Conservation (phyloP, 345 rosid species). For the Aquilaria yunnanensis region DNA sequence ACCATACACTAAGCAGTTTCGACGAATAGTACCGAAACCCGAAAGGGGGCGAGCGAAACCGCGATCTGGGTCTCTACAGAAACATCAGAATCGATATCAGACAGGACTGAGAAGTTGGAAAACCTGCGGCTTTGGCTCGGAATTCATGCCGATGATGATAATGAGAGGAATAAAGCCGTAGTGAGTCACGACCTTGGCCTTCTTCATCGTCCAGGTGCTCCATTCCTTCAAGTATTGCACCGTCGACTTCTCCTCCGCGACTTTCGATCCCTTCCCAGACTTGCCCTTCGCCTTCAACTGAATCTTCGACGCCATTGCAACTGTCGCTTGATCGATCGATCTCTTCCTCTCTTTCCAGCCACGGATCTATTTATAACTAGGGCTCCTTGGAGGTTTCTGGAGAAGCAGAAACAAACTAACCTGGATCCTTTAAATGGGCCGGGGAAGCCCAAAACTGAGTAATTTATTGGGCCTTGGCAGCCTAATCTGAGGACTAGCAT, state of each 20-base stretch:
- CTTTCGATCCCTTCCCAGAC: constrained; percentile 40
- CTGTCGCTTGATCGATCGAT: too few relatives aligned
- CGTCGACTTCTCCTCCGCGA: constrained; percentile 36
- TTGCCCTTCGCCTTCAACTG: constrained; percentile 46
- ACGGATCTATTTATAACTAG: too few relatives aligned
- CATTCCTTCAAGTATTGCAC: constrained; percentile 65
- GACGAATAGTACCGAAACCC: constrained; percentile 24
- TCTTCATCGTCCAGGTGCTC: constrained; percentile 84
- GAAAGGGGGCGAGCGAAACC: constrained; percentile 10
- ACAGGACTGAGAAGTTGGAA: constrained; percentile 89
- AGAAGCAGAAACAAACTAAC: too few relatives aligned
- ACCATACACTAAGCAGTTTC: constrained; percentile 19
- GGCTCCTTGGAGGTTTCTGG: too few relatives aligned
- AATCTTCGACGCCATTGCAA: constrained; percentile 43
- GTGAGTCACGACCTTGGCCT: constrained; percentile 84
- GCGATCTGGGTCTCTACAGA: constrained; percentile 7
- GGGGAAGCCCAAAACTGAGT: too few relatives aligned
- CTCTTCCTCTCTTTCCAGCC: too few relatives aligned
- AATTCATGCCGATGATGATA: constrained; percentile 87
- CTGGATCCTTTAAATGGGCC: too few relatives aligned
- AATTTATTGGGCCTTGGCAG: too few relatives aligned
- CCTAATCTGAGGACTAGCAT: too few relatives aligned
- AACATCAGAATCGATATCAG: constrained; percentile 17
- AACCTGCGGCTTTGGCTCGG: constrained; percentile 88
- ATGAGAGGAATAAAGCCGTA: constrained; percentile 91